Conservation (phyloP, 305 asterid species). For the Petunia hybrid region DNA sequence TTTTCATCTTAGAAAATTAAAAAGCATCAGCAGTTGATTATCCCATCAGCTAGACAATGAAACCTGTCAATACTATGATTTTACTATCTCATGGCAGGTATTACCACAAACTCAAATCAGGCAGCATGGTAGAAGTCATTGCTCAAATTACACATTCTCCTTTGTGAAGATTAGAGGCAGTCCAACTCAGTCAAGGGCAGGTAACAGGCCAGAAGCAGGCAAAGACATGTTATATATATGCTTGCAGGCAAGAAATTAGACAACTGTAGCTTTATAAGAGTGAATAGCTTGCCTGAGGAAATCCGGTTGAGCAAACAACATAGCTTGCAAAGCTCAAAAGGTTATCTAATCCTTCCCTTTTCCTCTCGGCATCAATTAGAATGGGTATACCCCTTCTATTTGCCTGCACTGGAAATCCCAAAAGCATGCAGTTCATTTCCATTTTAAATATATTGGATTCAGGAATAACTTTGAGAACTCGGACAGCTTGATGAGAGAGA, state of each 20-base stretch:
- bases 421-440: slow-evolving; percentile 49
- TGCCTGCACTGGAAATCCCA: slow-evolving; percentile 94
- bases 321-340: slow-evolving; percentile 77
- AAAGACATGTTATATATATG: not conserved
- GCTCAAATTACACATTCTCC: slow-evolving; percentile 15
- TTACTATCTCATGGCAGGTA: not conserved
- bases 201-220: not conserved
- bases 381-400: slow-evolving; percentile 84
- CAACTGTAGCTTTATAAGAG: slow-evolving; percentile 29
- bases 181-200: slow-evolving; percentile 17
- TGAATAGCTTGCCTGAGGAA: slow-evolving; percentile 82
- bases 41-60: not conserved
- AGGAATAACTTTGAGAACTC: not conserved
- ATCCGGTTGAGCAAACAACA: slow-evolving; percentile 79
- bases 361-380: slow-evolving; percentile 86
- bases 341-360: slow-evolving; percentile 89
- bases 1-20: not conserved
- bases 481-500: slow-evolving; percentile 30
- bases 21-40: not conserved
- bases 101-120: slow-evolving; percentile 15
- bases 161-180: not conserved
- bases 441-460: slow-evolving; percentile 28
- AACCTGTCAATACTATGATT: not conserved
- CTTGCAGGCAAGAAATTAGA: slow-evolving; percentile 7
- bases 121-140: slow-evolving; percentile 12